Evolutionary conservation across 169 alveolate genomes (phyloP).

Genomic region (Sarcocystis neurona): DNA sequence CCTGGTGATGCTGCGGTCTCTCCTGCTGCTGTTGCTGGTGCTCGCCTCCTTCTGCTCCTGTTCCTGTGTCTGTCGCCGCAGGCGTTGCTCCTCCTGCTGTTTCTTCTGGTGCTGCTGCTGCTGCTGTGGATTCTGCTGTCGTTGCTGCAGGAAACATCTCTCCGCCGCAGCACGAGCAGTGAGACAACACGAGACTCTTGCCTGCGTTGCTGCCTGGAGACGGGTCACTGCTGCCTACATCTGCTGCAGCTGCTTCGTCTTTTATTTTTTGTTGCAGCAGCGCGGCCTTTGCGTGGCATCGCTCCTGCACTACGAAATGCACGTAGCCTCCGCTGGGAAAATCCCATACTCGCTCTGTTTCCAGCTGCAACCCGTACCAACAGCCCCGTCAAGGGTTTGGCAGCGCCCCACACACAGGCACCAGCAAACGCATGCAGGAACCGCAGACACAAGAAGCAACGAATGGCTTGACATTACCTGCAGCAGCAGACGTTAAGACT

Average conservation of each 20-base stretch:
- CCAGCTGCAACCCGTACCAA: constrained; percentile 39
- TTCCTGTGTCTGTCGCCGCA: no score
- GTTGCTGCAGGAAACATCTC: not conserved
- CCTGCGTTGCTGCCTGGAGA: no score
- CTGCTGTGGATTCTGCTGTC: no score
- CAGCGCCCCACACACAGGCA: not conserved
- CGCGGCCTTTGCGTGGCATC: constrained; percentile 38
- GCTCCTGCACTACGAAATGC: constrained; percentile 64
- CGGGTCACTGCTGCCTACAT: not conserved
- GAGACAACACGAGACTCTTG: not conserved
- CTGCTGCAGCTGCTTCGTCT: not conserved
- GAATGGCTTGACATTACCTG: not conserved
- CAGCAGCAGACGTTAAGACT: no score
- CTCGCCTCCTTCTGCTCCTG: no score
- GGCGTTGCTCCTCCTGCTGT: no score
- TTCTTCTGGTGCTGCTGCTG: no score
- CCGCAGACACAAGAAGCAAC: not conserved
- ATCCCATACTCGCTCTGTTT: constrained; percentile 71
- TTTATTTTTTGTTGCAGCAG: not conserved
- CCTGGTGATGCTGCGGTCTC: no score
- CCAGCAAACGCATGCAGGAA: not conserved
- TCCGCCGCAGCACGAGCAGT: not conserved
- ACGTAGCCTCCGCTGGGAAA: constrained; percentile 70
- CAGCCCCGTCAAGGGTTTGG: not conserved
- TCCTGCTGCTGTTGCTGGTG: no score